A percentile compares a stretch with the other conserved stretches of the same genome.
Evolutionary conservation across 306 rosid genomes (phyloP).

Genomic region (Cucurbita moschata): DNA sequence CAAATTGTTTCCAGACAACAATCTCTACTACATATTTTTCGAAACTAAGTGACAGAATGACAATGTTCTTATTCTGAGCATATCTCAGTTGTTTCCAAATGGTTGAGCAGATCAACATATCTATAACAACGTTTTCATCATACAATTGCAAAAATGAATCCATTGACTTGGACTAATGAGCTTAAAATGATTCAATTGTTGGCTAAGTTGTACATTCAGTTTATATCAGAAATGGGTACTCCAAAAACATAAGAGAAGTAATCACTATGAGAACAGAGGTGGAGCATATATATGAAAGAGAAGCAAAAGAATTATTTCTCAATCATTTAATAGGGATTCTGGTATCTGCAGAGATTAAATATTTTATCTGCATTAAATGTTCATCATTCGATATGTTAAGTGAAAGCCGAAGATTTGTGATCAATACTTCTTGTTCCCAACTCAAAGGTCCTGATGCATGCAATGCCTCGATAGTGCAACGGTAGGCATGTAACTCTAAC

Average conservation of each 20-base stretch:
- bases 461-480: conserved; percentile 84
- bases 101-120: neutral
- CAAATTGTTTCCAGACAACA: neutral
- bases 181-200: neutral
- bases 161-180: neutral
- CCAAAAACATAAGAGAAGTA: neutral
- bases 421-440: conserved; percentile 94
- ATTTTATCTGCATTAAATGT: conserved; percentile 77
- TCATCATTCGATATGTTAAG: conserved; percentile 96
- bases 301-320: conserved; percentile 23
- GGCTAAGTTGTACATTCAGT: conserved; percentile 2
- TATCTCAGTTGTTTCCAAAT: neutral
- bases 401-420: conserved; percentile 91
- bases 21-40: neutral
- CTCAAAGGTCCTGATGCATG: conserved; percentile 96
- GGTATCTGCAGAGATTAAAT: conserved; percentile 57
- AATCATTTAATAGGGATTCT: conserved; percentile 23
- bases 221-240: neutral
- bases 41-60: neutral
- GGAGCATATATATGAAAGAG: neutral
- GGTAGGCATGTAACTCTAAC: conserved; percentile 96
- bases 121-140: neutral
- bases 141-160: neutral
- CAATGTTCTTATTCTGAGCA: neutral
- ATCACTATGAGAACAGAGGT: neutral